phyloP scores from a whole-genome alignment of 768 basidiomycete genomes.

The Russula earlei region DNA sequence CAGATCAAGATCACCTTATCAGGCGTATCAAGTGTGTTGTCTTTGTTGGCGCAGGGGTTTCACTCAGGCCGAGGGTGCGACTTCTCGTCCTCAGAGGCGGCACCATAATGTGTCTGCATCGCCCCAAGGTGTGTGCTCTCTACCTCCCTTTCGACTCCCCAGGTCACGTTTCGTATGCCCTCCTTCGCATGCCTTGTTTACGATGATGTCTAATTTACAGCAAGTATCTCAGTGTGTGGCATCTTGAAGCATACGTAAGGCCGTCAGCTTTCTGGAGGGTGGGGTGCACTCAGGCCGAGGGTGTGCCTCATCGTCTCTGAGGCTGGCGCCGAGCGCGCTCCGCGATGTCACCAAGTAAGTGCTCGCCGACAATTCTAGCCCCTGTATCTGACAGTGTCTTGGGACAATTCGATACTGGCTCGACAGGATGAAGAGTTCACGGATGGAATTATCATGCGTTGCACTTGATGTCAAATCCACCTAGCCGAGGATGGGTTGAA shows the following conservation, averaged over 20 bases:
- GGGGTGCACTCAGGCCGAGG: conserved; percentile 7
- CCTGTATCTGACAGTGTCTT: not conserved
- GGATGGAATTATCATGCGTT: not conserved
- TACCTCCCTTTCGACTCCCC: not conserved
- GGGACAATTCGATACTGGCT: not conserved
- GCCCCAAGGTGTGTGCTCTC: not conserved
- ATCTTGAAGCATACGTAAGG: not conserved
- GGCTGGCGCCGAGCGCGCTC: not conserved
- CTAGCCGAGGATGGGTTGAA: not conserved
- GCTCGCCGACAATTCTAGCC: not conserved
- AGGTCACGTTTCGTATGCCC: not conserved
- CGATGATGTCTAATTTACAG: not conserved
- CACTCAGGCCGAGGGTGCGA: conserved; percentile 3
- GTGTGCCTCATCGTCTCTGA: not conserved
- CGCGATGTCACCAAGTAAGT: not conserved
- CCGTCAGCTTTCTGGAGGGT: not conserved
- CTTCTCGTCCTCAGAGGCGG: not conserved
- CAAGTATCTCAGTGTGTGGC: not conserved
- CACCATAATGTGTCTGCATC: not conserved
- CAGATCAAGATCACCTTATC: no score
- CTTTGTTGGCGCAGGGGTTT: not conserved
- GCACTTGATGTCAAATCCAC: not conserved
- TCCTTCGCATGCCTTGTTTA: not conserved
- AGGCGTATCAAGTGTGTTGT: not conserved
- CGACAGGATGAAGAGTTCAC: not conserved